Percentiles rank a stretch among this genome's conserved stretches.
Conservation (phyloP, 1,139 yeast genomes). For the Scheffersomyces stambukii region DNA sequence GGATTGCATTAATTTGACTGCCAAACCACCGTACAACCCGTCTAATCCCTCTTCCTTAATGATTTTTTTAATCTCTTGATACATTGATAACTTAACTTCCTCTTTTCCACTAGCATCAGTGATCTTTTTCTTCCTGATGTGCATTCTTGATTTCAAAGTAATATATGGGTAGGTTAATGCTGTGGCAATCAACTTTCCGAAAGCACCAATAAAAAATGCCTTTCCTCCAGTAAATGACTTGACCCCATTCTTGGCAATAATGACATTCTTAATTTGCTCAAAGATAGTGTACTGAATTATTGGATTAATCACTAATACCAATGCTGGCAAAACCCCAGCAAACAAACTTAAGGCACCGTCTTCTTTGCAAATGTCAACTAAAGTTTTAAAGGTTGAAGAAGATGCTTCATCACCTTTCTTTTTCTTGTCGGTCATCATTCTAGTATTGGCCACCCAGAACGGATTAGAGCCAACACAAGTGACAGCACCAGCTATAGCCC, state of each 20-base stretch:
- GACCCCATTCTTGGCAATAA: slow-evolving; percentile 51
- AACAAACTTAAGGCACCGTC: slow-evolving; percentile 75
- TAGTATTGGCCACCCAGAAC: slow-evolving; percentile 90
- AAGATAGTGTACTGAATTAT: slow-evolving; percentile 88
- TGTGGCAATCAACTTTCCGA: slow-evolving; percentile 86
- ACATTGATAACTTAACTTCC: slow-evolving; percentile 35
- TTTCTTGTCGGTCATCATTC: slow-evolving; percentile 63
- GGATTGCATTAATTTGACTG: slow-evolving; percentile 76
- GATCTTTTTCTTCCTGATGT: slow-evolving; percentile 49
- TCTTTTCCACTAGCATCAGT: slow-evolving; percentile 15
- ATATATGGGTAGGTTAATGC: slow-evolving; percentile 86
- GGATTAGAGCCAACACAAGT: slow-evolving; percentile 90
- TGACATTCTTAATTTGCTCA: slow-evolving; percentile 74
- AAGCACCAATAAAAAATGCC: slow-evolving; percentile 84
- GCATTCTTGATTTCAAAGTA: slow-evolving; percentile 86
- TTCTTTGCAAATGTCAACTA: slow-evolving; percentile 57
- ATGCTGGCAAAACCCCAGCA: slow-evolving; percentile 83
- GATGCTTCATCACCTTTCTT: slow-evolving; percentile 21
- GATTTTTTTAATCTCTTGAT: slow-evolving; percentile 46
- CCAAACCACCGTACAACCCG: slow-evolving; percentile 79
- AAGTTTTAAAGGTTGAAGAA: slow-evolving; percentile 46
- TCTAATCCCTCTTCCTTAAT: slow-evolving; percentile 64
- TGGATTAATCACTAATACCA: slow-evolving; percentile 81
- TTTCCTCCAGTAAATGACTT: slow-evolving; percentile 52
- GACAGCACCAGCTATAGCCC: slow-evolving; percentile 83